Conservation (phyloP, 2,329 filamentous ascomycete species). For the Pochonia chlamydosporia region DNA sequence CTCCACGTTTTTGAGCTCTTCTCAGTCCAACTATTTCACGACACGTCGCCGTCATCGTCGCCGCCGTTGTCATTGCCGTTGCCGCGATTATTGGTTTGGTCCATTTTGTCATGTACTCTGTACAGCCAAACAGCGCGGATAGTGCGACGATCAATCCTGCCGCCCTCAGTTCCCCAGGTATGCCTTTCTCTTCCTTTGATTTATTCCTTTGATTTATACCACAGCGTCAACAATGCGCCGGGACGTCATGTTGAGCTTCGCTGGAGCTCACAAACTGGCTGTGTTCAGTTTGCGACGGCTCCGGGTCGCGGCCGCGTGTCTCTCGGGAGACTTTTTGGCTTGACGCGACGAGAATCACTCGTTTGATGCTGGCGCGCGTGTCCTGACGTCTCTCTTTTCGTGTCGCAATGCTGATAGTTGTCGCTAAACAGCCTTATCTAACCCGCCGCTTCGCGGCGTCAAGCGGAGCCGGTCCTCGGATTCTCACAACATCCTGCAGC, state of each 20-base stretch:
- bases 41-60: conserved; percentile 52
- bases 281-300: too few relatives aligned
- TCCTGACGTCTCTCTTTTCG: background rate
- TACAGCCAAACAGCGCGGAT: conserved; percentile 64
- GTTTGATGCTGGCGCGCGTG: background rate
- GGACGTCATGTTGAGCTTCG: background rate
- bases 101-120: conserved; percentile 30
- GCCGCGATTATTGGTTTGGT: conserved; percentile 17
- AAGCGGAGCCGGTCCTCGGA: conserved; percentile 79
- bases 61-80: conserved; percentile 26
- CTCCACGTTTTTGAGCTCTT: conserved; percentile 30
- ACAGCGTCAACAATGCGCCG: background rate
- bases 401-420: conserved; percentile 19
- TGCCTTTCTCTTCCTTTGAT: conserved; percentile 17
- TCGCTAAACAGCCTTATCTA: conserved; percentile 38
- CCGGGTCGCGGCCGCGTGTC: conserved; percentile 7
- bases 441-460: conserved; percentile 57
- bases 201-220: background rate
- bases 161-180: conserved; percentile 75
- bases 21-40: conserved; percentile 54
- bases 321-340: background rate
- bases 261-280: background rate
- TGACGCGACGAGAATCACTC: background rate
- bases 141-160: conserved; percentile 89
- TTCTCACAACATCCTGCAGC: conserved; percentile 42